Evolutionary conservation across 495 filamentous ascomycete genomes (phyloP), one percentile per base, ranked within the genome.

Genomic region (Penicillium egyptiacum): DNA sequence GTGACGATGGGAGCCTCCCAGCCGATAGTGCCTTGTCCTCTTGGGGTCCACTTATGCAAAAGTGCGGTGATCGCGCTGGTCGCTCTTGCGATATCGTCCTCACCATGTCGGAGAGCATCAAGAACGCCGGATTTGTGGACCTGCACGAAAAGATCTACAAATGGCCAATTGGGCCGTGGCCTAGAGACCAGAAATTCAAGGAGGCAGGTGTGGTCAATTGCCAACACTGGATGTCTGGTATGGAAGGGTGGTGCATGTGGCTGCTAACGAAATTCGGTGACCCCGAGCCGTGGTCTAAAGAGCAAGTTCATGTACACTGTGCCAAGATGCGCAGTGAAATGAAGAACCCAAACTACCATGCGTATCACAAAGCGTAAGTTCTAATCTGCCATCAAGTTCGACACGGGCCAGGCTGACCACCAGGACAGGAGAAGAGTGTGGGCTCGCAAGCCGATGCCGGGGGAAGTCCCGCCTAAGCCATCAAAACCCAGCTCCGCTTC

Each of bases 111-210:
- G 42, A 45, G 2, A 58, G 56, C 48, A 63, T 75, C 28, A 61
- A 61, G 42, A 66, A 66, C 10, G 70, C 71, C 3, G 74, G 73
- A 4, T 76, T 77, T 51, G 60, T 59, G 26, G 69, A 77, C 41
- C 59, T 77, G 19, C 62, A 66, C 11, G 60, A 70, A 59, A 73
- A 72, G 19, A 63, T 76, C 7, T 85, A 85, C 56, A 86, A 88
- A 50, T 75, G 88, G 59, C 88, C 87, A 10, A 76, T 88, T 54
- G 86, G 86, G 1, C 77, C 80, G 1, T 90, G 88, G 88, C 76
- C 86, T 7, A 83, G 77, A 63, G 84, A 89, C 56, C 79, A 76
- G 40, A 73, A 78, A 16, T 63, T 88, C 59, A 89, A 88, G 64
- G 81, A 83, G 57, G 82, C 88, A 17, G 88, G 88, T 62, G 71